Evolutionary conservation across 352 stramenopile genomes (phyloP).

Genomic region (Phytopythium vexans): DNA sequence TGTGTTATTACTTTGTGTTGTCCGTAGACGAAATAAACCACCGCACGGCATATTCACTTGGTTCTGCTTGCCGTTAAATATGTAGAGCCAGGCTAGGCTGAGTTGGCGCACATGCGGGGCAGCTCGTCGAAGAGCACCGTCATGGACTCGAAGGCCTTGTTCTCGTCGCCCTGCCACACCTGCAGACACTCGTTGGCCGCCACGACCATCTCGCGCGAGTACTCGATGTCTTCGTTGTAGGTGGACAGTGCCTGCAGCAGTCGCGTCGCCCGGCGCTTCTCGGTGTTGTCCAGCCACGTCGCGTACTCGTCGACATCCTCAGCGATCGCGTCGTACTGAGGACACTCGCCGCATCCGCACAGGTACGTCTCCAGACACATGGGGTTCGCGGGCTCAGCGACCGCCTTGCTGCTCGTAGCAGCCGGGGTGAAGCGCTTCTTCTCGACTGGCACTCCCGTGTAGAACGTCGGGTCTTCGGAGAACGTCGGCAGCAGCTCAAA

Average conservation of each 20-base stretch:
- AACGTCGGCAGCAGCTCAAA: slow-evolving; percentile 3
- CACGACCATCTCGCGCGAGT: slow-evolving; percentile 57
- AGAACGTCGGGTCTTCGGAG: slow-evolving; percentile 4
- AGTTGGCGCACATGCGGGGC: slow-evolving; percentile 39
- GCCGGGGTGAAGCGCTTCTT: background rate
- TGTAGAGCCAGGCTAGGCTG: no score
- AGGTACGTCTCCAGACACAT: slow-evolving; percentile 64
- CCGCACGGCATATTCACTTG: no score
- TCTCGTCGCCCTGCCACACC: slow-evolving; percentile 63
- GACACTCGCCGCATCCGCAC: slow-evolving; percentile 59
- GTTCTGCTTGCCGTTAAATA: no score
- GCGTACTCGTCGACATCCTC: slow-evolving; percentile 32
- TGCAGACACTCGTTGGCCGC: slow-evolving; percentile 61
- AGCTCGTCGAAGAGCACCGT: slow-evolving; percentile 62
- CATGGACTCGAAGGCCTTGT: slow-evolving; percentile 69
- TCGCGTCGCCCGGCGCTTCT: slow-evolving; percentile 43
- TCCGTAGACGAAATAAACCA: no score
- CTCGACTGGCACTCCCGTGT: slow-evolving; percentile 2
- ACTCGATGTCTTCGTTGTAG: slow-evolving; percentile 71
- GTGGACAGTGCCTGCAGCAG: slow-evolving; percentile 70
- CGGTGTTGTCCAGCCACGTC: slow-evolving; percentile 17
- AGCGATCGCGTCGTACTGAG: slow-evolving; percentile 50
- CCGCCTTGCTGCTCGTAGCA: slow-evolving; percentile 4
- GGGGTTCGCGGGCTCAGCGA: slow-evolving; percentile 1
- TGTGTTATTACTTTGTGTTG: no score